Percentiles rank a stretch among this genome's conserved stretches.
phyloP scores from a whole-genome alignment of 768 basidiomycete genomes.

The Cystofilobasidium macerans region DNA sequence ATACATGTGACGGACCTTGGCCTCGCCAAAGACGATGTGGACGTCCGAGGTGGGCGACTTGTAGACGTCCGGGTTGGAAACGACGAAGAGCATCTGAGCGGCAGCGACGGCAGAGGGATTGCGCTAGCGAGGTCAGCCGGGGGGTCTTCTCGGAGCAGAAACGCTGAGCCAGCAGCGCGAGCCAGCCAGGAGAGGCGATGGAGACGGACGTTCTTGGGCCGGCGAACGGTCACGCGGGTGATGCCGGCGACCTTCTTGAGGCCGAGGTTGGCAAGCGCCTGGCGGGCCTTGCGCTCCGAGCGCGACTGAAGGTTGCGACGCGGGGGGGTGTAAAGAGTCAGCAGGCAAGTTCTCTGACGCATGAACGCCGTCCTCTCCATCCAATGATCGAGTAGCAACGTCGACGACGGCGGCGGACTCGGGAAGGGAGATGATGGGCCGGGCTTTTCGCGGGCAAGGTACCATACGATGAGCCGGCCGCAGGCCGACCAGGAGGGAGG shows the following conservation, averaged over 20 bases:
- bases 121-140: not conserved
- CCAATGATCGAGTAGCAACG: too few species aligned
- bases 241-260: constrained; percentile 86
- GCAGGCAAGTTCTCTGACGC: too few species aligned
- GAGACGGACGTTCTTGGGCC: constrained; percentile 75
- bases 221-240: constrained; percentile 84
- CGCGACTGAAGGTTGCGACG: constrained; percentile 50
- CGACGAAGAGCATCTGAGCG: constrained; percentile 70
- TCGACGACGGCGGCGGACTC: too few species aligned
- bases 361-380: too few species aligned
- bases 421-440: not conserved
- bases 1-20: constrained; percentile 35
- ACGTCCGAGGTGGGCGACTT: constrained; percentile 94
- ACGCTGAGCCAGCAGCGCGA: not conserved
- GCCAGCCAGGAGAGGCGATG: not conserved
- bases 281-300: constrained; percentile 88
- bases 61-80: constrained; percentile 90
- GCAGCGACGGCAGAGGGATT: not conserved
- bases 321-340: too few species aligned
- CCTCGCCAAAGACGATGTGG: constrained; percentile 99
- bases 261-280: constrained; percentile 73
- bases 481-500: too few species aligned
- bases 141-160: too few species aligned
- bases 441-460: not conserved
- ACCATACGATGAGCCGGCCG: too few species aligned